Base-by-base conservation (phyloP, 352 stramenopile species). In the Globisporangium canariense region DNA sequence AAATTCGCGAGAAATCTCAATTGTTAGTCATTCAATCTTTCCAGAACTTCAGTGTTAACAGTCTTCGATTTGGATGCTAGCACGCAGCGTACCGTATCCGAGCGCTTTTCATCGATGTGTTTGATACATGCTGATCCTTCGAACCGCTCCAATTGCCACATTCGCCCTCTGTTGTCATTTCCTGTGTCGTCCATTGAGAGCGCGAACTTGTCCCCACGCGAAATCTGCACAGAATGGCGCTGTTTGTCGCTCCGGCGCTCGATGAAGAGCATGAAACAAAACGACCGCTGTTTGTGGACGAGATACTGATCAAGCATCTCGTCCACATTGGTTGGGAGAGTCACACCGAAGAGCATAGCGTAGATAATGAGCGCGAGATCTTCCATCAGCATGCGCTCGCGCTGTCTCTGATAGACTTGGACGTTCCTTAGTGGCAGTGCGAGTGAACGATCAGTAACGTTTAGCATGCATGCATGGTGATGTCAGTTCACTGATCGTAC, bases 301-400 rank as follows among this genome's bases (percentile, higher is more conserved):
- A 47, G 46, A n/a, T 56, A 59, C 40, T 34, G 13, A 6, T 8
- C 14, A n/a, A 22, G 20, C 36, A 66, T 43, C 22, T 62, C 45
- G 58, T 58, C 34, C 30, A 22, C 25, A n/a, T 64, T 46, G 51
- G 14, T 14, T 36, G n/a, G 36, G 36, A 52, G 47, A 25, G 53
- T 58, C 10, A 18, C 40, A 13, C 22, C 25, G 50, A 56, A 61
- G 36, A 47, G 47, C 47, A 56, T 61, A 16, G 55, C 22, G 38
- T 52, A 52, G 38, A 58, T 28, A 45, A 64, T 40, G 16, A 58
- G 45, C 18, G 43, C 28, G 45, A 64, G 28, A n/a, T 57, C 47
- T 30, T 51, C 30, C 16, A 51, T 10, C 36, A 61, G 14, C 28
- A 34, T 14, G 20, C n/a, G 58, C 22, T 61, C 38, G 14, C 55